These are phyloP conservation scores for Candida mattraensis DNA, from an alignment of 805 yeast species.

Conservation along the genomic window DNA sequence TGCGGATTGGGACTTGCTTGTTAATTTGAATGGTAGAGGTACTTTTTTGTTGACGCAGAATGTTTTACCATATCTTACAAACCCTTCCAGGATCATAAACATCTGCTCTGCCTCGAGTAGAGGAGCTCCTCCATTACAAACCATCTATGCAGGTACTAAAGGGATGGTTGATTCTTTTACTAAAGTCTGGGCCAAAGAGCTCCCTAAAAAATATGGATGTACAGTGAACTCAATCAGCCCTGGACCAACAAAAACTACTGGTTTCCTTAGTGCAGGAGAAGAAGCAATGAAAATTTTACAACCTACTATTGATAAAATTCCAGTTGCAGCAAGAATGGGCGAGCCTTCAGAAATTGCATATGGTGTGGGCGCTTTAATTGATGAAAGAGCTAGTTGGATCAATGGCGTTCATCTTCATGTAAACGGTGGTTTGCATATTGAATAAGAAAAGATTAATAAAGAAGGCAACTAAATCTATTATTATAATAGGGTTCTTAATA, in stretches of 20 bases:
- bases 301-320: constrained; percentile 10
- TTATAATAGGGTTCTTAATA: too few species aligned
- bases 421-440: constrained; percentile 12
- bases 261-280: constrained; percentile 11
- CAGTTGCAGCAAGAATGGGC: constrained; percentile 12
- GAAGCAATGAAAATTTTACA: constrained; percentile 13
- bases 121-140: constrained; percentile 11
- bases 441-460: neutral
- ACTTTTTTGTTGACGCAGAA: constrained; percentile 9
- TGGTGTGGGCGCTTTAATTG: constrained; percentile 8
- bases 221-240: constrained; percentile 14
- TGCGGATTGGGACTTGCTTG: constrained; percentile 9
- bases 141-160: constrained; percentile 11
- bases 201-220: constrained; percentile 11
- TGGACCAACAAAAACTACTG: constrained; percentile 12
- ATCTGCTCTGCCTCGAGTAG: constrained; percentile 12
- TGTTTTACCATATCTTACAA: constrained; percentile 6
- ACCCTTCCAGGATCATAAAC: constrained; percentile 9
- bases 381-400: constrained; percentile 12
- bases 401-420: constrained; percentile 12
- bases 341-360: constrained; percentile 11
- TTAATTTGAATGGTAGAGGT: constrained; percentile 9
- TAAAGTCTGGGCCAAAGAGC: constrained; percentile 14
- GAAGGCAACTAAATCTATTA: neutral
- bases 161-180: constrained; percentile 15